Evolutionary conservation across 306 rosid species (phyloP).

Genomic region (Vicia faba): DNA sequence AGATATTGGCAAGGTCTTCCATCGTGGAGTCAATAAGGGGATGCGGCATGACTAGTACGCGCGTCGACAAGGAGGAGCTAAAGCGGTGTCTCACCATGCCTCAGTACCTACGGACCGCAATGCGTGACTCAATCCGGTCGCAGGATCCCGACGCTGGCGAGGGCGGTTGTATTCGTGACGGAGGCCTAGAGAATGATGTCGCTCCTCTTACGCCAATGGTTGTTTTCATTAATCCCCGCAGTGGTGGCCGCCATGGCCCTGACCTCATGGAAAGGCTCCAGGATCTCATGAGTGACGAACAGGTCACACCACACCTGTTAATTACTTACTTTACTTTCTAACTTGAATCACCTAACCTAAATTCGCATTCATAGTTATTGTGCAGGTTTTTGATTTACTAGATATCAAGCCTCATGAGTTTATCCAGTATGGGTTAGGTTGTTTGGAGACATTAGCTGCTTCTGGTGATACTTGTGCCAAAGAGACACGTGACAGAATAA

Average conservation of each 20-base stretch:
- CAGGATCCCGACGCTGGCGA: conserved; percentile 58
- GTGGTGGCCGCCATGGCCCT: conserved; percentile 88
- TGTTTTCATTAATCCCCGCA: conserved; percentile 70
- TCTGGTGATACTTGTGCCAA: conserved; percentile 78
- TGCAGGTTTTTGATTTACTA: conserved; percentile 80
- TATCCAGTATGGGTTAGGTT: conserved; percentile 73
- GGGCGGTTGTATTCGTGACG: conserved; percentile 27
- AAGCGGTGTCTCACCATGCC: conserved; percentile 65
- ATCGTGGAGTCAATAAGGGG: conserved; percentile 63
- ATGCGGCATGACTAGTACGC: conserved; percentile 57
- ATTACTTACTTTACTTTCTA: too few relatives aligned
- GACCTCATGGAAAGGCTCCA: conserved; percentile 80
- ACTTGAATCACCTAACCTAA: neutral
- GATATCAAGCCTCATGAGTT: conserved; percentile 94
- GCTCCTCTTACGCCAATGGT: conserved; percentile 66
- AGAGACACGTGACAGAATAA: conserved; percentile 75
- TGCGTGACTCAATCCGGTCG: conserved; percentile 67
- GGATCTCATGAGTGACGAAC: conserved; percentile 77
- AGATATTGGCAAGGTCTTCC: conserved; percentile 46
- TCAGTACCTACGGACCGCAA: conserved; percentile 66
- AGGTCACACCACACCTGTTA: neutral
- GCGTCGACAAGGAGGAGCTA: conserved; percentile 66
- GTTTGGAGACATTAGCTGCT: conserved; percentile 68
- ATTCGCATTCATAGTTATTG: too few relatives aligned
- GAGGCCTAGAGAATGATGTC: neutral